A percentile compares a stretch with the other conserved stretches of the same genome.
These are phyloP conservation scores for Cutaneotrichosporon sp. DNA, from an alignment of 1,284 basidiomycete genomes.

Conservation along the genomic window DNA sequence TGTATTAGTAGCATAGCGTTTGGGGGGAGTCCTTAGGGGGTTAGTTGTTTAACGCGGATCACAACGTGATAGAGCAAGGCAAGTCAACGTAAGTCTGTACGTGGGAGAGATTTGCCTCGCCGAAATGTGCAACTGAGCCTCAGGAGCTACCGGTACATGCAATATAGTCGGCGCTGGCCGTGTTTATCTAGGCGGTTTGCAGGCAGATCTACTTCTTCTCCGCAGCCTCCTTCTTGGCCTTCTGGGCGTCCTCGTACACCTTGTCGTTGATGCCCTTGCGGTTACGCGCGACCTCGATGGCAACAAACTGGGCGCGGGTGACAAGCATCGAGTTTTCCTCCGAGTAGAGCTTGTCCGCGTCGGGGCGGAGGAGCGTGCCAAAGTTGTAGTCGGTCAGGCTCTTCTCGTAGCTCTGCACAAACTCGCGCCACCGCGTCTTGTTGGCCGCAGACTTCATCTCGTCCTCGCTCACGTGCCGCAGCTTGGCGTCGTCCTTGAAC, in stretches of 20 bases:
- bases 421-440: slow-evolving; percentile 87
- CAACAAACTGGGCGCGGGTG: slow-evolving; percentile 72
- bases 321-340: slow-evolving; percentile 95
- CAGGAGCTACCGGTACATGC: no score
- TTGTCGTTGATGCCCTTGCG: slow-evolving; percentile 82
- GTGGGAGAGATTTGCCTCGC: no score
- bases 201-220: no score
- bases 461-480: slow-evolving; percentile 81
- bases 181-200: no score
- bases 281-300: slow-evolving; percentile 92
- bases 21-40: background rate
- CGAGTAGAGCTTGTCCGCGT: slow-evolving; percentile 75
- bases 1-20: slow-evolving; percentile 15
- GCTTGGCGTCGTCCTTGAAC: slow-evolving; percentile 60
- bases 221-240: slow-evolving; percentile 34
- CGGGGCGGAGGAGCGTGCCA: slow-evolving; percentile 84
- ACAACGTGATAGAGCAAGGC: background rate
- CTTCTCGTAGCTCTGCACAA: slow-evolving; percentile 72
- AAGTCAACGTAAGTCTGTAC: no score
- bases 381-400: slow-evolving; percentile 93
- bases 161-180: no score
- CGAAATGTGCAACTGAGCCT: no score
- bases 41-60: background rate
- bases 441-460: slow-evolving; percentile 87
- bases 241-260: slow-evolving; percentile 69